Evolutionary conservation across 441 rosid genomes (phyloP), one percentile per base, ranked within the genome.

Genomic region (Mallotus japonicus): DNA sequence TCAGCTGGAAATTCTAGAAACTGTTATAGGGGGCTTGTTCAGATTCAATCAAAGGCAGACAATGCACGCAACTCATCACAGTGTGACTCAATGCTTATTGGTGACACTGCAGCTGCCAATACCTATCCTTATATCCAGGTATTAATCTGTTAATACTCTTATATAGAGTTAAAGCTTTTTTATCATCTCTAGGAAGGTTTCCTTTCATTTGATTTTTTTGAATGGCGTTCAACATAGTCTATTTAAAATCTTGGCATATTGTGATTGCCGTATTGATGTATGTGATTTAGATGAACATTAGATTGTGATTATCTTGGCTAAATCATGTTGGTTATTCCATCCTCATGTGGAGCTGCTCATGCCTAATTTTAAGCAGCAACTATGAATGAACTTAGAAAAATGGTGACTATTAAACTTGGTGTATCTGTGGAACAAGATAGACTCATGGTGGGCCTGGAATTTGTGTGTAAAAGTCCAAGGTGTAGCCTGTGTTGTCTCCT

Each of bases 101-200:
- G 98, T 57, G 99, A 95, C 62, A 85, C 70, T 66, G 99, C 96
- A n/a, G 98, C 96, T 73, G 98, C 98, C 69, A 95, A 92, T 79
- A 95, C 99, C 58, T 92, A 95, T 83, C 99, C 99, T 28, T 95
- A 92, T 76, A 95, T 95, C 80, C 99, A 94, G 99, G 96, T 88
- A 72, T 14, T 22, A 63, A 54, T 62, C 3, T 70, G 54, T 54
- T 28, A 4, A 14, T 66, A 17, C 17, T 55, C 60, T 24, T 68
- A 11, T 32, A 8, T 65, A n/a, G 20, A 3, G 19, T 19, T 67
- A 63, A 46, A 19, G 46, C 7, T 8, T 67, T 56, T 6, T 12
- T 24, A 14, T 57, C 17, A 57, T 70, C 49, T 71, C 20, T 11
- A 2, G 28, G 49, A 17, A 11, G 49, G 55, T 55, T 65, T 16